Conservation (phyloP, 371 early-diverging fungal species). For the Batkoa obscura region DNA sequence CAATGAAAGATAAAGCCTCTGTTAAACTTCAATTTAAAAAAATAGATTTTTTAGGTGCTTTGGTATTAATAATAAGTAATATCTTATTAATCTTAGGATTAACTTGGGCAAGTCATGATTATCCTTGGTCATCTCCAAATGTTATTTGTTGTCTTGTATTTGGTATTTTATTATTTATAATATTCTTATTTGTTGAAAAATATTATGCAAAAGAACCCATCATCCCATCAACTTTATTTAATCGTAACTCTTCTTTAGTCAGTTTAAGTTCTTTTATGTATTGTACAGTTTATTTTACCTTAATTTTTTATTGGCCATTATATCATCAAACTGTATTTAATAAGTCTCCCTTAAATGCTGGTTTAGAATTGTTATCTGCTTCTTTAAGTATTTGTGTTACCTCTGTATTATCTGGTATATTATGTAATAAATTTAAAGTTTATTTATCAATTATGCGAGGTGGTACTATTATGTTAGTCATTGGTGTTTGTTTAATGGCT, state of each 20-base stretch:
- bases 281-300: not conserved
- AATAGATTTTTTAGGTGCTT: not conserved
- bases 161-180: constrained; percentile 20
- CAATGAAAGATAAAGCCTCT: not conserved
- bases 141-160: constrained; percentile 31
- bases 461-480: not conserved
- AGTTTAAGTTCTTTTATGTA: not conserved
- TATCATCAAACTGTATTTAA: not conserved
- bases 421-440: not conserved
- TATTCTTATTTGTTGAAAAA: constrained; percentile 35
- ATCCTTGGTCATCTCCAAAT: constrained; percentile 41
- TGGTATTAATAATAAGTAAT: not conserved
- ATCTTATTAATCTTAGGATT: constrained; percentile 27
- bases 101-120: constrained; percentile 44
- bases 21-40: not conserved
- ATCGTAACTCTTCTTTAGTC: not conserved
- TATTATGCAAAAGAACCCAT: constrained; percentile 32
- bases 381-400: not conserved
- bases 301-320: not conserved
- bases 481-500: not conserved
- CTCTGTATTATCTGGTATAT: not conserved
- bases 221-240: constrained; percentile 21
- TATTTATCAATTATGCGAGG: not conserved
- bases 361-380: not conserved
- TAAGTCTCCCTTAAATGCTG: not conserved